Conservation (phyloP, 306 rosid genomes). For the Trichosanthes cucumerina region DNA sequence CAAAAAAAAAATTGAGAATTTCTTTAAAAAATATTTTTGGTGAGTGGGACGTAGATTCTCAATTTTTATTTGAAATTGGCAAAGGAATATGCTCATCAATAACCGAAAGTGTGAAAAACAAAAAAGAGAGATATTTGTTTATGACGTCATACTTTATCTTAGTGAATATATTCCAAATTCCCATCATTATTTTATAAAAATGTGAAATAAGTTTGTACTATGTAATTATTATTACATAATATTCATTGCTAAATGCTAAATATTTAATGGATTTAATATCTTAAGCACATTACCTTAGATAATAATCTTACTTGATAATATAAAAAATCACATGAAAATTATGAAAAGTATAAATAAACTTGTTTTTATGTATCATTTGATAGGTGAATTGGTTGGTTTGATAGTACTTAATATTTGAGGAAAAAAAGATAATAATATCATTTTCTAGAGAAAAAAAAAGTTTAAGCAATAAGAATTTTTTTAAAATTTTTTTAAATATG, state of each 20-base stretch:
- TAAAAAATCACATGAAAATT: not conserved
- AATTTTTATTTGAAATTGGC: not conserved
- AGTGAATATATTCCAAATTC: not conserved
- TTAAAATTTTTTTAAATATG: too few relatives aligned
- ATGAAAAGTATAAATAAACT: not conserved
- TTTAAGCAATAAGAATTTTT: too few relatives aligned
- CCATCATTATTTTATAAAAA: not conserved
- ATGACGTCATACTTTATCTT: not conserved
- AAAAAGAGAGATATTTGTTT: not conserved
- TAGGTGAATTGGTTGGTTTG: too few relatives aligned
- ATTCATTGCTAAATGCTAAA: not conserved
- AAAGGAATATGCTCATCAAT: conserved; percentile 6
- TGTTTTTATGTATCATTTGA: too few relatives aligned
- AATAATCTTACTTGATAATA: too few relatives aligned
- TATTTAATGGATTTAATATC: too few relatives aligned
- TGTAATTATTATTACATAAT: not conserved
- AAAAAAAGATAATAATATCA: too few relatives aligned
- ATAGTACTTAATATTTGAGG: too few relatives aligned
- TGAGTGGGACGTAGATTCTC: not conserved
- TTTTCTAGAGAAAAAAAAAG: too few relatives aligned
- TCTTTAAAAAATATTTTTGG: not conserved
- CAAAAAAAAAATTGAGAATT: not conserved
- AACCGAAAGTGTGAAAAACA: not conserved
- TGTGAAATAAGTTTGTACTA: not conserved
- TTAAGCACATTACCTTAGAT: not conserved